Conservation (phyloP, 2,329 filamentous ascomycete genomes). For the Cercospora zeae-maydis region DNA sequence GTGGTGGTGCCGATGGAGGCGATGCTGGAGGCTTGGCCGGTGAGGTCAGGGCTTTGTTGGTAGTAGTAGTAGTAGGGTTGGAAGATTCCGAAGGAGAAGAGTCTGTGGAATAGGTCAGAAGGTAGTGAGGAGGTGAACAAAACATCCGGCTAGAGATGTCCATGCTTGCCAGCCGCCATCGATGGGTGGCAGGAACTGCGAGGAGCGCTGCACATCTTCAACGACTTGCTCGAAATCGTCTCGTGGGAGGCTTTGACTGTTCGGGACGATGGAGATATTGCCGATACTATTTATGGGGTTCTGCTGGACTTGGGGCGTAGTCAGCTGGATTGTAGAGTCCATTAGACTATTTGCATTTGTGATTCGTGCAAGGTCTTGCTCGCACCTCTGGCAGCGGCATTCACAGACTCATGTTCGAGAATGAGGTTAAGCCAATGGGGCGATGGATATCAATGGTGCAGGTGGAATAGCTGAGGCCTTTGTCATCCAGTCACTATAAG, state of each 20-base stretch:
- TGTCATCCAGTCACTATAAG: background rate
- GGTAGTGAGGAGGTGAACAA: conserved; percentile 11
- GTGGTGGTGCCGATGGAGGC: conserved; percentile 46
- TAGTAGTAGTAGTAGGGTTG: conserved; percentile 31
- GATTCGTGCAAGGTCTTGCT: background rate
- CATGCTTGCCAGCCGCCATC: conserved; percentile 43
- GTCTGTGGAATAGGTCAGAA: background rate
- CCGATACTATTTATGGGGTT: no score
- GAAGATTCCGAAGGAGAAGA: conserved; percentile 29
- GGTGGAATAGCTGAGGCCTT: background rate
- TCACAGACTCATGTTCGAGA: no score
- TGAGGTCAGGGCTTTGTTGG: conserved; percentile 24
- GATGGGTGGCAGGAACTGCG: conserved; percentile 32
- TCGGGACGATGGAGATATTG: conserved; percentile 13
- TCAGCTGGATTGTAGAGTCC: no score
- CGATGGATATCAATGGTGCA: background rate
- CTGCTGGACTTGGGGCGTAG: no score
- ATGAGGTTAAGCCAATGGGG: background rate
- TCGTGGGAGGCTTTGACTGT: conserved; percentile 27
- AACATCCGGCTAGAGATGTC: conserved; percentile 49
- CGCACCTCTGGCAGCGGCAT: background rate
- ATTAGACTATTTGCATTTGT: background rate
- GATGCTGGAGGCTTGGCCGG: conserved; percentile 33
- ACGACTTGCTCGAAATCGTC: background rate
- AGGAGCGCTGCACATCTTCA: conserved; percentile 5